phyloP scores from a whole-genome alignment of 2,329 filamentous ascomycete genomes.

The Talaromyces verruculosus region DNA sequence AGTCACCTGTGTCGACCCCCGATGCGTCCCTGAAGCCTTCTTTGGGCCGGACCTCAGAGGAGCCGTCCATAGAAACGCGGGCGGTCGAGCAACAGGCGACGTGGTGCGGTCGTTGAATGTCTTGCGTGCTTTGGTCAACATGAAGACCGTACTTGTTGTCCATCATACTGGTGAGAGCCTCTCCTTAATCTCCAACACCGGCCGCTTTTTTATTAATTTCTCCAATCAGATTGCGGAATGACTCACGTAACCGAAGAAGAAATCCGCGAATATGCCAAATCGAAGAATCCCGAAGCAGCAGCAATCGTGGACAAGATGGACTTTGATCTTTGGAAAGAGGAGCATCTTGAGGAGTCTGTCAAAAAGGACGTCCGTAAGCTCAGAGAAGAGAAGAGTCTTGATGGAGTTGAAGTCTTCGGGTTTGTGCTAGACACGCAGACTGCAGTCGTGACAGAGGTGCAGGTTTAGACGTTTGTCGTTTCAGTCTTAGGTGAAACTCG shows the following conservation, averaged over 20 bases:
- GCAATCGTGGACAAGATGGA: slow-evolving; percentile 10
- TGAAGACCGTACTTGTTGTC: slow-evolving; percentile 9
- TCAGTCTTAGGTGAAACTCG: neutral
- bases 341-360: slow-evolving; percentile 7
- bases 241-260: neutral
- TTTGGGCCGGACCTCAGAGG: neutral
- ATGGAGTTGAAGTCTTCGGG: slow-evolving; percentile 1
- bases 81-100: slow-evolving; percentile 12
- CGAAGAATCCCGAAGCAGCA: slow-evolving; percentile 4
- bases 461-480: neutral
- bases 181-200: too few species aligned
- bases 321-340: slow-evolving; percentile 5
- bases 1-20: slow-evolving; percentile 15
- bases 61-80: slow-evolving; percentile 3
- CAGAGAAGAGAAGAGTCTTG: slow-evolving; percentile 3
- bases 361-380: slow-evolving; percentile 7
- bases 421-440: slow-evolving; percentile 10
- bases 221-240: slow-evolving; percentile 5
- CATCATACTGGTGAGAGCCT: slow-evolving; percentile 8
- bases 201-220: too few species aligned
- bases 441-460: slow-evolving; percentile 9
- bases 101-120: slow-evolving; percentile 4
- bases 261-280: slow-evolving; percentile 3
- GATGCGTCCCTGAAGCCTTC: slow-evolving; percentile 13
- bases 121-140: slow-evolving; percentile 3